Evolutionary conservation across 2,329 filamentous ascomycete genomes (phyloP), one percentile per base, ranked within the genome.

Genomic region (Zelopaecilomyces penicillatus): DNA sequence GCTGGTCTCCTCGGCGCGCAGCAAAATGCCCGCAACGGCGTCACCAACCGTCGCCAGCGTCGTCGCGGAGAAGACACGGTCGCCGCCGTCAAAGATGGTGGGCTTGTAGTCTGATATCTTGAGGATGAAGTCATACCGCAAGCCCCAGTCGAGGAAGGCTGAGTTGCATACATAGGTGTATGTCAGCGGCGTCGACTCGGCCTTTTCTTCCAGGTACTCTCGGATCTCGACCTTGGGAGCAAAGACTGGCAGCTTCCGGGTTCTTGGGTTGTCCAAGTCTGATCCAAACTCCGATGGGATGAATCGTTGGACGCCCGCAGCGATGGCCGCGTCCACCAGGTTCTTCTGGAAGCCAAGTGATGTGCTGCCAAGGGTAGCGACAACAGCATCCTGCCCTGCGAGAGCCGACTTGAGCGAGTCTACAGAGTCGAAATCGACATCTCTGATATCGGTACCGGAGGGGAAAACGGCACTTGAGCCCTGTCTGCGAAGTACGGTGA

Each of bases 221-320:
- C 65, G 57, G 3, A 67, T 49, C 7, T 63, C 55, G 26, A 71
- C 39, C 57, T 85, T 85, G 48, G 59, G 59, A 2, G 57, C 59
- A 46, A 78, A 80, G 1, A 79, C 55, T 1, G 77, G 71, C 1
- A 83, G 66, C 2, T 60, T 41, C 44, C 64, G 50, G 39, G 60
- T 52, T 42, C 68, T 57, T 6, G 60, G 59, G 19, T 58, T 44
- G 12, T 42, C 32, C 7, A 63, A 45, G 62, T 70, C 58, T 37
- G 57, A 54, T 31, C 67, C 68, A 40, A 72, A 84, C 48, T 83
- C 79, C 2, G 75, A 75, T 2, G 80, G 78, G 30, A 84, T 61
- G 63, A 82, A 80, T 9, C 78, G 71, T 55, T 78, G 69, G 0
- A 84, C 77, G 5, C 79, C 78, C 4, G 78, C 77, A 4, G 70